Evolutionary conservation across 2,329 filamentous ascomycete species (phyloP).

Genomic region (Ceratocystis destructans): DNA sequence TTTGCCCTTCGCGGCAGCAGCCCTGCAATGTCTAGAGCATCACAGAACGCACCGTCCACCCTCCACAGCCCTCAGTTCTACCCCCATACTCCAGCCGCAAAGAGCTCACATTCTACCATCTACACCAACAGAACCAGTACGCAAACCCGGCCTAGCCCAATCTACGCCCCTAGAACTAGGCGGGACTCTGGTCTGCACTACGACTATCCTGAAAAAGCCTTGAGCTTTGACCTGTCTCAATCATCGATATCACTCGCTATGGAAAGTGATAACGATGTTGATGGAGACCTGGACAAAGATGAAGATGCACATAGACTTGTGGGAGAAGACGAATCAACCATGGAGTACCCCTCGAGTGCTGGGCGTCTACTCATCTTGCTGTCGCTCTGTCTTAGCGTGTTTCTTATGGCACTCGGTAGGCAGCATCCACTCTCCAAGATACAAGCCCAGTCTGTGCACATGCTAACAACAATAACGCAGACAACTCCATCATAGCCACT

Average conservation of each 20-base stretch:
- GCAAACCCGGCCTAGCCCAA: background rate
- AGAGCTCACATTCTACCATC: background rate
- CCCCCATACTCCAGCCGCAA: background rate
- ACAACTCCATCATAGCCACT: constrained; percentile 32
- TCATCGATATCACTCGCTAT: constrained; percentile 1
- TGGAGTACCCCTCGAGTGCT: constrained; percentile 1
- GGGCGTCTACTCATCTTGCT: constrained; percentile 22
- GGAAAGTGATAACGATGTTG: background rate
- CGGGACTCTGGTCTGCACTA: background rate
- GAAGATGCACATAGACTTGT: constrained; percentile 7
- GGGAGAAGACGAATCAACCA: background rate
- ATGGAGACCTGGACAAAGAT: background rate
- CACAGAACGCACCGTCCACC: background rate
- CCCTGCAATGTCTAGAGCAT: background rate
- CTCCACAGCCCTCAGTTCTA: background rate
- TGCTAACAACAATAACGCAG: constrained; percentile 19
- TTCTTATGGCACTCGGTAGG: constrained; percentile 31
- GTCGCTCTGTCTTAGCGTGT: constrained; percentile 27
- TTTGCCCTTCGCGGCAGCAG: background rate
- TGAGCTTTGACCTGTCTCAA: background rate
- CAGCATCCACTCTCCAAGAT: too few relatives aligned
- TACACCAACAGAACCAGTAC: background rate
- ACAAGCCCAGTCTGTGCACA: background rate
- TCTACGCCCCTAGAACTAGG: background rate
- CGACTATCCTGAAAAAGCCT: background rate